Base-by-base conservation (phyloP, 768 basidiomycete genomes). In the Amylocystis lapponica region DNA sequence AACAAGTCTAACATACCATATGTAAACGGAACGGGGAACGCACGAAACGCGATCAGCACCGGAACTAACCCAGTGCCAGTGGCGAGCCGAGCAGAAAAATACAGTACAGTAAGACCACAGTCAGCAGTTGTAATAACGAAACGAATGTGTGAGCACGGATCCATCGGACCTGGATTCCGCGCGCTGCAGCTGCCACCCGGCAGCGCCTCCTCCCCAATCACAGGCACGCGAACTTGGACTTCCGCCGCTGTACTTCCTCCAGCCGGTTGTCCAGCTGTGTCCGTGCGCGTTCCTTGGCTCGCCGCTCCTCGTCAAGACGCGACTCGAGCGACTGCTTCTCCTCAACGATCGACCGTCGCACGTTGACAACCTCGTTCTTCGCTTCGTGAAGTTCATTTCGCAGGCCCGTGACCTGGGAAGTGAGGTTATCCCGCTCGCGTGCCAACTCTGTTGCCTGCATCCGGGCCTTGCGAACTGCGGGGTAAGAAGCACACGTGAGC, bases 361-460 rank as follows among this genome's bases (percentile, higher is more conserved):
- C 83, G 39, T 67, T 78, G 19, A 76, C 78, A 35, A 90, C 83
- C 62, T 95, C 92, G 27, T 78, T 78, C 62, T 87, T 84, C 35
- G 86, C 76, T 48, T 89, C 85, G 39, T 75, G 66, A 20, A 94
- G 74, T 63, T 94, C 88, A 43, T 63, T 74, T 36, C 84, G 79
- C 22, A 93, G 73, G 25, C 70, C 59, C 26, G 83, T 80, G 44
- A 86, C 65, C 62, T 88, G 82, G 33, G 62, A 56, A 46, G 68
- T 82, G 43, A 88, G 69, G 29, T 74, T 73, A 62, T 94, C 92
- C 34, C 92, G 81, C 63, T 95, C 92, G 38, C 86, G 76, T 9
- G 85, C 86, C 29, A 93, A 67, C 57, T 95, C 92, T 43, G 86
- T 90, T 16, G 90, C 88, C 61, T 94, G 92, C 81, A 91, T 84